Evolutionary conservation across 805 yeast genomes (phyloP), one percentile per base, ranked within the genome.

Genomic region (Saccharomycopsis synnaedendra): DNA sequence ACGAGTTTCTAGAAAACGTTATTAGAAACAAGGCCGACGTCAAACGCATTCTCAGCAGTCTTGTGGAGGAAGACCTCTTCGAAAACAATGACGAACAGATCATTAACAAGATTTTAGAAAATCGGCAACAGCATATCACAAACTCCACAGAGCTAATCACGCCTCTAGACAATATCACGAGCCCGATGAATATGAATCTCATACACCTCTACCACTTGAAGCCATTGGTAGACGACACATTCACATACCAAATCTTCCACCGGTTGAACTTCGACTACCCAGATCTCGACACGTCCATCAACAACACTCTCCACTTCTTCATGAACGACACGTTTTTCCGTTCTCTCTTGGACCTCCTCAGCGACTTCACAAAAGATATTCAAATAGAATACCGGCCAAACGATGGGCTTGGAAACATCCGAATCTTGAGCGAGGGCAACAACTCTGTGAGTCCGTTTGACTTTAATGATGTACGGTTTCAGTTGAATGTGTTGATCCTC

Each of bases 191-290:
- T 28, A 27, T 49, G 30, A 47, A 49, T 33, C 32, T 49, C 5
- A 39, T 49, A 29, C 50, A 49, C 33, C 36, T 49, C 8, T 93
- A 89, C 67, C 94, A 93, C 64, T 68, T 90, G 58, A 70, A 89
- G 56, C 95, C 96, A 2, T 79, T 85, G 49, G 87, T 96, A 33
- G 83, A 81, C 62, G 95, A 86, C 52, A 88, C 90, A 36, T 95
- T 93, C 39, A 83, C 86, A 59, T 49, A 49, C 35, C 50, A 46
- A 32, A 41, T 49, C 4, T 49, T 46, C 39, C 53, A 49, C 27
- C 30, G 32, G 3, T n/a, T 46, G 5, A 38, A 43, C 9, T 46
- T 46, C 29, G 32, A 39, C 30, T 43, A 49, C 29, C 53, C 53
- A 9, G 34, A 49, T 43, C 10, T 46, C n/a, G 53, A 49, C 32